These are phyloP conservation scores for Hypomontagnella submonticulosa DNA, from an alignment of 495 filamentous ascomycete genomes.

Conservation along the genomic window DNA sequence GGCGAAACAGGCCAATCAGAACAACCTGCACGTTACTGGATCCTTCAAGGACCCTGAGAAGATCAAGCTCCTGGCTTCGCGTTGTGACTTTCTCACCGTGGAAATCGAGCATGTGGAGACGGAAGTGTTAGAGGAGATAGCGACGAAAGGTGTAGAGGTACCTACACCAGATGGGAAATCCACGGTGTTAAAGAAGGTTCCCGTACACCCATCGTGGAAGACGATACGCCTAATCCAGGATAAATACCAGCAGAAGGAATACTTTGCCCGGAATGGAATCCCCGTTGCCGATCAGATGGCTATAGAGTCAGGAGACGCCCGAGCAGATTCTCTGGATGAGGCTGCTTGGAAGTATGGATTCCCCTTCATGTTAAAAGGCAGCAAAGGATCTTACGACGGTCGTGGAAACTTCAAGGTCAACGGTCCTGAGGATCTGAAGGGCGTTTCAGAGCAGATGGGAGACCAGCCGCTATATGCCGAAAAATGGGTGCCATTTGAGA, in stretches of 20 bases:
- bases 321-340: constrained; percentile 67
- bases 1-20: constrained; percentile 89
- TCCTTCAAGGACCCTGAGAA: constrained; percentile 84
- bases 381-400: constrained; percentile 94
- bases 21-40: constrained; percentile 78
- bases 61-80: constrained; percentile 78
- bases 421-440: constrained; percentile 72
- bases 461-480: constrained; percentile 86
- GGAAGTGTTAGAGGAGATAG: constrained; percentile 86
- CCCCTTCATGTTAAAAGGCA: constrained; percentile 94
- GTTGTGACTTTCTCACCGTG: constrained; percentile 89
- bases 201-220: constrained; percentile 87
- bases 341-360: constrained; percentile 76
- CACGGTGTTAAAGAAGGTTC: constrained; percentile 54
- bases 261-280: constrained; percentile 73
- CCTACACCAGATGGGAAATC: constrained; percentile 52
- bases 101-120: constrained; percentile 99
- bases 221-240: constrained; percentile 95
- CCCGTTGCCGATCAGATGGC: constrained; percentile 76
- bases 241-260: constrained; percentile 92
- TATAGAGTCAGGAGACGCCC: constrained; percentile 61
- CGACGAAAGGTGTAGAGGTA: constrained; percentile 65
- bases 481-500: constrained; percentile 86
- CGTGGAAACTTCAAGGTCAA: constrained; percentile 87
- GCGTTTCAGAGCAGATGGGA: constrained; percentile 74